phyloP scores from a whole-genome alignment of 306 rosid genomes.

The Malus sieversii region DNA sequence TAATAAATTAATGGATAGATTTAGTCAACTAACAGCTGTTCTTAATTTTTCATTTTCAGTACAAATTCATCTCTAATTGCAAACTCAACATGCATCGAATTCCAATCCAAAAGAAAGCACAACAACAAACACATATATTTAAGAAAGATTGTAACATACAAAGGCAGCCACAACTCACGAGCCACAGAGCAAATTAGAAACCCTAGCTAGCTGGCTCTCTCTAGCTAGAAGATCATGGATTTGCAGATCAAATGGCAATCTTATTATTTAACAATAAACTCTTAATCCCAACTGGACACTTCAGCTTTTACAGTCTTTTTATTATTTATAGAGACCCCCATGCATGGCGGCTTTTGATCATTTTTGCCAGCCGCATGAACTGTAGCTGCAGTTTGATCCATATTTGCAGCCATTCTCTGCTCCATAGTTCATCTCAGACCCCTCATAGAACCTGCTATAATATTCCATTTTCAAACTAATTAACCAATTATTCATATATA shows the following conservation, averaged over 20 bases:
- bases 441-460: not conserved
- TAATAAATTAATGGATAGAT: too few relatives aligned
- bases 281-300: not conserved
- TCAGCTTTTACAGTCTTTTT: not conserved
- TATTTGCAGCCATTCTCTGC: slow-evolving; percentile 17
- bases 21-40: too few relatives aligned
- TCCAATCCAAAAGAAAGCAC: not conserved
- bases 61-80: not conserved
- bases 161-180: not conserved
- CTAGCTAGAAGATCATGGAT: not conserved
- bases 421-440: slow-evolving; percentile 21
- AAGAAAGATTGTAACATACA: not conserved
- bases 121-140: not conserved
- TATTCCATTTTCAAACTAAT: too few relatives aligned
- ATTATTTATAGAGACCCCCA: not conserved
- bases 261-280: not conserved
- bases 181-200: not conserved
- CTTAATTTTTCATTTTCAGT: not conserved
- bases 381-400: slow-evolving; percentile 14
- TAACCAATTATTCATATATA: too few relatives aligned
- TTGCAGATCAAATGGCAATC: not conserved
- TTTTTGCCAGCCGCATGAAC: slow-evolving; percentile 14
- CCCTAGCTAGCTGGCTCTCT: not conserved
- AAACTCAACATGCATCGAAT: not conserved
- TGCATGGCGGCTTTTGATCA: not conserved